Evolutionary conservation across 441 rosid species (phyloP).

Genomic region (Melastoma candidum): DNA sequence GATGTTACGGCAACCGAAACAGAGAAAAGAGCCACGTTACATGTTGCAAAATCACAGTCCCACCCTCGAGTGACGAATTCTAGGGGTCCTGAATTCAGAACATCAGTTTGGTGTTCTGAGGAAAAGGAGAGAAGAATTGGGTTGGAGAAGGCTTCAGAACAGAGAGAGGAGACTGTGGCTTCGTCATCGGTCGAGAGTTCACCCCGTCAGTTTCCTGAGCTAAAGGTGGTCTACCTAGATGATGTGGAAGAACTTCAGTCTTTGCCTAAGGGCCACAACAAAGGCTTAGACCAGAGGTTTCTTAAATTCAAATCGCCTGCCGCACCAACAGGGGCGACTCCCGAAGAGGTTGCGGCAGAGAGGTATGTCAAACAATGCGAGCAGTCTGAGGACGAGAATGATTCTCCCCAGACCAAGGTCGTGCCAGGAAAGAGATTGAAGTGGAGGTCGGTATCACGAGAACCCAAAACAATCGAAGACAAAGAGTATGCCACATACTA

Average conservation of each 20-base stretch:
- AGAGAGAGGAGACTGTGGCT: constrained; percentile 9
- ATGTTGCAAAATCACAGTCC: too few relatives aligned
- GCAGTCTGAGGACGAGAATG: constrained; percentile 15
- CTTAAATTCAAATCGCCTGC: constrained; percentile 46
- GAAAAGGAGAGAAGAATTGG: constrained; percentile 9
- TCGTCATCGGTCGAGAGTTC: constrained; percentile 28
- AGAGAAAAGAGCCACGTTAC: too few relatives aligned
- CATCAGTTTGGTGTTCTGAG: constrained; percentile 14
- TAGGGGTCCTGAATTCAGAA: neutral
- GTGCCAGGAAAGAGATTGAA: constrained; percentile 23
- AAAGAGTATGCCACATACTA: constrained; percentile 32
- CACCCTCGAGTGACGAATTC: too few relatives aligned
- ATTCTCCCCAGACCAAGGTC: constrained; percentile 18
- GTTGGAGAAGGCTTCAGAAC: constrained; percentile 5
- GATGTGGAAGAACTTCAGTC: constrained; percentile 43
- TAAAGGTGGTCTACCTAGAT: constrained; percentile 36
- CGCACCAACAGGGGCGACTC: constrained; percentile 1
- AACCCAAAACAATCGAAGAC: constrained; percentile 25
- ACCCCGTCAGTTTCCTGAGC: constrained; percentile 22
- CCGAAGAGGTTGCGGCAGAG: constrained; percentile 7
- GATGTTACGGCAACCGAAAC: too few relatives aligned
- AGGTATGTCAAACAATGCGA: constrained; percentile 14
- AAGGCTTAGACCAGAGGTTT: constrained; percentile 40
- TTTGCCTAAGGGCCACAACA: constrained; percentile 16
- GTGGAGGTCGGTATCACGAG: constrained; percentile 27